Conservation (phyloP, 2,329 filamentous ascomycete species). For the Tolypocladium amazonense region DNA sequence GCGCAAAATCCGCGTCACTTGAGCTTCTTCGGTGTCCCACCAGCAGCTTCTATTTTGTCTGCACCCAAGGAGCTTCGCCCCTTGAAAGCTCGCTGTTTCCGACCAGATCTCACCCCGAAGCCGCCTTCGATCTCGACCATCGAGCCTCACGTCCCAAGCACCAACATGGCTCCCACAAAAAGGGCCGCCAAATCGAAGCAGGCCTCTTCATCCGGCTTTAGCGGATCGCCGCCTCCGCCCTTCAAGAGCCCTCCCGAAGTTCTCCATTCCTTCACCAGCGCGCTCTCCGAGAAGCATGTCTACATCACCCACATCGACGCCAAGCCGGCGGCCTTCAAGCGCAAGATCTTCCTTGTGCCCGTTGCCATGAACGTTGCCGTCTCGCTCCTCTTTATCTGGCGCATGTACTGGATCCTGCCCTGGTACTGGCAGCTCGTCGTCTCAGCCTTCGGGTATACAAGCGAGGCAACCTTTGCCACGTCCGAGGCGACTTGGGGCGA, state of each 20-base stretch:
- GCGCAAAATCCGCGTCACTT: neutral
- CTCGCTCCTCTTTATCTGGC: constrained; percentile 51
- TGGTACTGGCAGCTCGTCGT: constrained; percentile 61
- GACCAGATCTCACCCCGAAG: neutral
- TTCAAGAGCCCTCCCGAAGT: constrained; percentile 56
- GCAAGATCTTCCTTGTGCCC: constrained; percentile 73
- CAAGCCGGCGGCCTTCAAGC: constrained; percentile 60
- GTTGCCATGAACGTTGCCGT: constrained; percentile 65
- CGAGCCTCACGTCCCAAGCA: neutral
- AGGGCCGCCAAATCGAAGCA: constrained; percentile 19
- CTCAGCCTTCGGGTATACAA: constrained; percentile 54
- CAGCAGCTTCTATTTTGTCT: neutral
- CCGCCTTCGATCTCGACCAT: neutral
- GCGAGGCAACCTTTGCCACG: constrained; percentile 55
- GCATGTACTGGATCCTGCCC: constrained; percentile 57
- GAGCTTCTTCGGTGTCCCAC: neutral
- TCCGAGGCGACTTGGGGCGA: constrained; percentile 43
- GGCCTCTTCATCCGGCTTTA: constrained; percentile 11
- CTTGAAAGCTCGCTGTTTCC: neutral
- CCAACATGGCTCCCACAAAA: constrained; percentile 25
- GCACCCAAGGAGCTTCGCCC: neutral
- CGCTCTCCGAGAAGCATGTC: constrained; percentile 57
- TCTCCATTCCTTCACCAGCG: constrained; percentile 55
- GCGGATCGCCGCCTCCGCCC: constrained; percentile 42
- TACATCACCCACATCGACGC: constrained; percentile 80